phyloP scores from a whole-genome alignment of 257 asterid genomes.

The Thymus mandschuricus region DNA sequence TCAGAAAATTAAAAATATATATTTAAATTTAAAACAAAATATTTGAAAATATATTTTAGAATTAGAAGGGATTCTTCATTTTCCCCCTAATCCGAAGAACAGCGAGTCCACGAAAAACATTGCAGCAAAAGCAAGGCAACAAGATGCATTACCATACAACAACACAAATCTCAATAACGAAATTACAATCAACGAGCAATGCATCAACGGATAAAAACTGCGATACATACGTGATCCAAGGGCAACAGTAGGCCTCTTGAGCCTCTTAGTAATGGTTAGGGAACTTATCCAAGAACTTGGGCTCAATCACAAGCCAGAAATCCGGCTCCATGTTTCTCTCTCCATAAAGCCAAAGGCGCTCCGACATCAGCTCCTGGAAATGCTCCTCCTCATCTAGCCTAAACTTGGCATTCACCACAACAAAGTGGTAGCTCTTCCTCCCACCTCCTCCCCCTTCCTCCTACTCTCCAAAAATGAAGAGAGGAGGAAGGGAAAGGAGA shows the following conservation, averaged over 20 bases:
- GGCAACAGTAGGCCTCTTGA: conserved; percentile 93
- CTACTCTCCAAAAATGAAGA: conserved; percentile 12
- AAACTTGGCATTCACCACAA: conserved; percentile 93
- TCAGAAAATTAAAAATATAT: no score
- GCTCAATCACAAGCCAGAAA: conserved; percentile 97
- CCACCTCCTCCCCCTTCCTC: conserved; percentile 47
- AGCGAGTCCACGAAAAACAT: not conserved
- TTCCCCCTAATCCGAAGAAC: not conserved
- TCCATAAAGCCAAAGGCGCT: conserved; percentile 64
- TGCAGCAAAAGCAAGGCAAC: conserved; percentile 5
- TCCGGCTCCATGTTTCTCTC: conserved; percentile 78
- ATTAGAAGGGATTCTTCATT: no score
- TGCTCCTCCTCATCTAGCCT: conserved; percentile 99
- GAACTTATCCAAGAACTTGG: conserved; percentile 89
- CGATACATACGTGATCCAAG: conserved; percentile 83
- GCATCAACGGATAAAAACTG: not conserved
- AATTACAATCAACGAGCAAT: not conserved
- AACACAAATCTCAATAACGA: not conserved
- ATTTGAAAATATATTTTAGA: no score
- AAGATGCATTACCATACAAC: conserved; percentile 17
- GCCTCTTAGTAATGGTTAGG: conserved; percentile 72
- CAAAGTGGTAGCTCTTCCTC: conserved; percentile 67
- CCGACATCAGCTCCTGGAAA: conserved; percentile 78
- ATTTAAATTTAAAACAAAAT: no score
- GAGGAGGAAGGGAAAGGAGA: no score